Conservation (phyloP, 441 rosid genomes). For the Gossypium lobatum region DNA sequence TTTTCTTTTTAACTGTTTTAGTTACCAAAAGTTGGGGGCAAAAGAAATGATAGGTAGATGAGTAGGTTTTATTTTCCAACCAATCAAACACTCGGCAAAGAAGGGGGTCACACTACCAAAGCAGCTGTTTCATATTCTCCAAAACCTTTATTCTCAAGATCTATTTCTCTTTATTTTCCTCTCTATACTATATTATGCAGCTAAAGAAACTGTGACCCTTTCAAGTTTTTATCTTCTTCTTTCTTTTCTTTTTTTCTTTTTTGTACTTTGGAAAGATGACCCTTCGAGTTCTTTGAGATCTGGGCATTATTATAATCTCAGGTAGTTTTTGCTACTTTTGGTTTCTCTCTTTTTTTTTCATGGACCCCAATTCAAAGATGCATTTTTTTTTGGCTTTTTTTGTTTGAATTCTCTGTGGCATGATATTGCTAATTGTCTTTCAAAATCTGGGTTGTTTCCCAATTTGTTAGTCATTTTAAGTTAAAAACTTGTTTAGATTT, state of each 20-base stretch:
- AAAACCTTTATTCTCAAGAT: conserved; percentile 15
- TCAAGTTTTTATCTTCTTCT: not conserved
- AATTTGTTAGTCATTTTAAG: not conserved
- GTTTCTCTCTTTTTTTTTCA: not conserved
- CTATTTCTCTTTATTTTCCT: not conserved
- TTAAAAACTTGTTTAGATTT: not conserved
- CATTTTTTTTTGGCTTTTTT: not conserved
- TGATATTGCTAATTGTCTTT: conserved; percentile 6
- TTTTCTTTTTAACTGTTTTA: not conserved
- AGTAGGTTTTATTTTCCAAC: not conserved
- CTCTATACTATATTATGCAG: not conserved
- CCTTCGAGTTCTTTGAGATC: conserved; percentile 27
- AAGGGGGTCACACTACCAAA: conserved; percentile 1
- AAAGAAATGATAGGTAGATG: not conserved
- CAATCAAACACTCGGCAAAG: not conserved
- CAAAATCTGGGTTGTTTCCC: conserved; percentile 12
- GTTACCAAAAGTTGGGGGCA: not conserved
- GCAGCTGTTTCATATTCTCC: conserved; percentile 33
- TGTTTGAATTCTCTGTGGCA: not conserved
- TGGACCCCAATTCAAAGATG: conserved; percentile 26
- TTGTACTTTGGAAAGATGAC: not conserved
- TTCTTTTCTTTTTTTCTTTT: not conserved
- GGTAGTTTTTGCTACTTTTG: conserved; percentile 15
- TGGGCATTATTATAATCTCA: conserved; percentile 15
- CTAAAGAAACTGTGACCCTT: not conserved